A percentile compares a stretch with the other conserved stretches of the same genome.
Conservation (phyloP, 805 yeast species). For the Yamadazyma sp. region DNA sequence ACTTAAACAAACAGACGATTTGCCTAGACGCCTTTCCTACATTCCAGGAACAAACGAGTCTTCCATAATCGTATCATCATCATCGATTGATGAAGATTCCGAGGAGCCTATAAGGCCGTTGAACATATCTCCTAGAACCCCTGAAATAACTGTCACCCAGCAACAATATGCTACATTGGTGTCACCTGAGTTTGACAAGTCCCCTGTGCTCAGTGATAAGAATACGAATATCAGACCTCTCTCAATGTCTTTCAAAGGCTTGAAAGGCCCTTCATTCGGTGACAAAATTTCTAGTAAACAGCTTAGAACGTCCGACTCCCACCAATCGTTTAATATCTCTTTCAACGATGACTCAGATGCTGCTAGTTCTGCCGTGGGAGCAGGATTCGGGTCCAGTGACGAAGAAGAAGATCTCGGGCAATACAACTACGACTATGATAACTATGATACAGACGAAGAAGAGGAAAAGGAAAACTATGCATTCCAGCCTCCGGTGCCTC, state of each 20-base stretch:
- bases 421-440: slow-evolving; percentile 7
- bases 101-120: slow-evolving; percentile 16
- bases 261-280: slow-evolving; percentile 58
- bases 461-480: slow-evolving; percentile 5
- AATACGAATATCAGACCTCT: slow-evolving; percentile 28
- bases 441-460: slow-evolving; percentile 12
- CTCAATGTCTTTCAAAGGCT: slow-evolving; percentile 60
- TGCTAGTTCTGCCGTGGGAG: slow-evolving; percentile 35
- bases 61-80: slow-evolving; percentile 16
- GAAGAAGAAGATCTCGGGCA: slow-evolving; percentile 19
- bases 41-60: slow-evolving; percentile 9
- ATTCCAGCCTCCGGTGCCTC: slow-evolving; percentile 7
- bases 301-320: slow-evolving; percentile 37
- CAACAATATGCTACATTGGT: slow-evolving; percentile 14
- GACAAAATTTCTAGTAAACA: slow-evolving; percentile 28
- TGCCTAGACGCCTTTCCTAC: slow-evolving; percentile 4
- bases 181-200: slow-evolving; percentile 13
- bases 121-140: slow-evolving; percentile 11
- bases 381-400: slow-evolving; percentile 34
- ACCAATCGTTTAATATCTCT: slow-evolving; percentile 41
- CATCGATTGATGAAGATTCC: slow-evolving; percentile 14
- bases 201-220: slow-evolving; percentile 9
- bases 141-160: slow-evolving; percentile 14
- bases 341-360: slow-evolving; percentile 33
- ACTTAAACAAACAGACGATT: not conserved